Conservation (phyloP, 1,284 basidiomycete species). For the Neolentinus lepideus region DNA sequence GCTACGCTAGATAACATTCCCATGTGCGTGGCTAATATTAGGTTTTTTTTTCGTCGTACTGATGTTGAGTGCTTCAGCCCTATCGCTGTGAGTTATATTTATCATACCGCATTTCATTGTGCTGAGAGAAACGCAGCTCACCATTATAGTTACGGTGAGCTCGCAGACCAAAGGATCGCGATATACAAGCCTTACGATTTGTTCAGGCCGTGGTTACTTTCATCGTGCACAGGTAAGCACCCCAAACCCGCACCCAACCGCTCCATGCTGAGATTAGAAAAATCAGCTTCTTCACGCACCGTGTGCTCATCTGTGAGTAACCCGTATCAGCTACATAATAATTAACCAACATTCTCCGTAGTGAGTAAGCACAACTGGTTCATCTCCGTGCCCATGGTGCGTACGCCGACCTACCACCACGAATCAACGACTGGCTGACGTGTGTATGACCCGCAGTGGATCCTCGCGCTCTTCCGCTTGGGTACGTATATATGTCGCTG, state of each 20-base stretch:
- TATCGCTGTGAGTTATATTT: not conserved
- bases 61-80: not conserved
- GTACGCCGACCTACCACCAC: not conserved
- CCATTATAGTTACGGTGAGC: slow-evolving; percentile 15
- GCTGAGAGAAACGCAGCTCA: slow-evolving; percentile 7
- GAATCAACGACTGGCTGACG: not conserved
- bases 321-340: not conserved
- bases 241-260: not conserved
- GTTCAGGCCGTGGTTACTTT: slow-evolving; percentile 16
- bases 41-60: not conserved
- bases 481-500: not conserved
- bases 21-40: slow-evolving; percentile 6
- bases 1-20: slow-evolving; percentile 21
- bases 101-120: not conserved
- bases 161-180: not conserved
- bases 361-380: slow-evolving; percentile 20
- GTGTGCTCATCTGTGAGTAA: slow-evolving; percentile 15
- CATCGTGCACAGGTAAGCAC: slow-evolving; percentile 15
- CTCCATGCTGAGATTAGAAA: not conserved
- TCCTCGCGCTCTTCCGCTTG: not conserved
- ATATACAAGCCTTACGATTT: not conserved
- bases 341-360: slow-evolving; percentile 1
- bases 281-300: slow-evolving; percentile 15
- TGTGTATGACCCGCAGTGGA: not conserved
- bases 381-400: slow-evolving; percentile 14